Percentiles rank a stretch among this genome's conserved stretches.
Conservation (phyloP, 106 monocot species). For the Dendrobium officinale region DNA sequence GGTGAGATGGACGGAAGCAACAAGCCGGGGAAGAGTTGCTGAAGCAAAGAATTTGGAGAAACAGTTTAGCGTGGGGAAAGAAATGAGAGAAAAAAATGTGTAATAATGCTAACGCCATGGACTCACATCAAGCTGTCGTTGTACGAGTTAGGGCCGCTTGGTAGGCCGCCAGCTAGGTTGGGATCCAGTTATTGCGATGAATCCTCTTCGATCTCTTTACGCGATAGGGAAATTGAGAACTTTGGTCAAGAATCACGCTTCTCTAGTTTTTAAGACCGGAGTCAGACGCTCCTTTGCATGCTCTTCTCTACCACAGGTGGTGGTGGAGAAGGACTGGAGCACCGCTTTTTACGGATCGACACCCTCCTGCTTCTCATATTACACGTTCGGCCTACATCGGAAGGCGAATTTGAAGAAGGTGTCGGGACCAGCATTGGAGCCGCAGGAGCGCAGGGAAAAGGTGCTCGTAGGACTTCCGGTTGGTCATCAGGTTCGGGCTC, state of each 20-base stretch:
- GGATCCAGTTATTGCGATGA: conserved; percentile 37
- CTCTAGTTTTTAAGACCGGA: conserved; percentile 13
- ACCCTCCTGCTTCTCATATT: conserved; percentile 33
- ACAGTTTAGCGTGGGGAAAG: neutral
- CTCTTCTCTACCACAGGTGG: conserved; percentile 10
- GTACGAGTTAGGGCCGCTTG: too few species aligned
- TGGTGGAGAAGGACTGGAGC: neutral
- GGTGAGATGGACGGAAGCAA: conserved; percentile 16
- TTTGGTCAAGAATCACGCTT: neutral
- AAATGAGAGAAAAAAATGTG: neutral
- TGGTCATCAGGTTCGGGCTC: neutral
- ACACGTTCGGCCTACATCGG: conserved; percentile 22
- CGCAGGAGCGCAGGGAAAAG: neutral
- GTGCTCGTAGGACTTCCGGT: neutral
- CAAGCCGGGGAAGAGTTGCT: conserved; percentile 10
- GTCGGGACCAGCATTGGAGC: neutral
- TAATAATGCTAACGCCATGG: neutral
- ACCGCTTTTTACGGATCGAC: neutral
- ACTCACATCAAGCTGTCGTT: conserved; percentile 54
- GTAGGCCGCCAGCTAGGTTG: conserved; percentile 30
- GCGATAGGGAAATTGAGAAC: conserved; percentile 29
- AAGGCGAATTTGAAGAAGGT: neutral
- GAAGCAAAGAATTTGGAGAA: neutral
- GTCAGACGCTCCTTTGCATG: neutral
- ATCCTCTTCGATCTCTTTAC: conserved; percentile 53